Conservation (phyloP, 2,329 filamentous ascomycete genomes). For the Botrytis elliptica region DNA sequence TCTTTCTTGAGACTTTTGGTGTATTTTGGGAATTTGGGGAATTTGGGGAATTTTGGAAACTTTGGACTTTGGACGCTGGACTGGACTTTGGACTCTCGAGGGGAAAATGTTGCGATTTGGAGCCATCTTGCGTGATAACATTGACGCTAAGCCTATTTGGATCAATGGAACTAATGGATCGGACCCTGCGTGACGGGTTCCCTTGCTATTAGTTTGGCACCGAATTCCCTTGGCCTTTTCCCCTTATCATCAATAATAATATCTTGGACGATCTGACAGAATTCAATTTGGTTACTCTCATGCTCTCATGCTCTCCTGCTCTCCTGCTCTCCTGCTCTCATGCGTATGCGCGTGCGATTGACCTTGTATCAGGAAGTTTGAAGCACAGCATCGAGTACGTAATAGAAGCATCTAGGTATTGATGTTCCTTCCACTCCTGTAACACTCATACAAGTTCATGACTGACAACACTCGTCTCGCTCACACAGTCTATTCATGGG, state of each 20-base stretch:
- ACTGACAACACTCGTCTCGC: background rate
- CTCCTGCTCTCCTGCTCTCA: background rate
- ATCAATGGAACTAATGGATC: background rate
- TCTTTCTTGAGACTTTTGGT: background rate
- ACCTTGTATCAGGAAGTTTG: background rate
- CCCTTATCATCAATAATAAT: background rate
- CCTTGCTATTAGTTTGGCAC: background rate
- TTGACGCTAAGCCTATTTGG: background rate
- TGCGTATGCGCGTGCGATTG: background rate
- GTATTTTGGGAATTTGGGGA: background rate
- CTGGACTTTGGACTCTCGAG: background rate
- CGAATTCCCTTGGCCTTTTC: background rate
- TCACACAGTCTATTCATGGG: background rate
- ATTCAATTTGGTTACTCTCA: background rate
- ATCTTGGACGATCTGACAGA: background rate
- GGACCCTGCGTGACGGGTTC: background rate
- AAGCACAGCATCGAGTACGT: background rate
- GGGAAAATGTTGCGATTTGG: slow-evolving; percentile 15
- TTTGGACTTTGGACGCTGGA: too few species aligned
- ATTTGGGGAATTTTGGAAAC: too few species aligned
- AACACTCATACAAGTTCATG: too few species aligned
- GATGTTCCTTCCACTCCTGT: background rate
- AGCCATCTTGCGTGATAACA: slow-evolving; percentile 10
- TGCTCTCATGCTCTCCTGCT: background rate
- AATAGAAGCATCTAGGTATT: background rate